These are phyloP conservation scores for Ophiostoma ips DNA, from an alignment of 2,329 filamentous ascomycete genomes.

Conservation along the genomic window DNA sequence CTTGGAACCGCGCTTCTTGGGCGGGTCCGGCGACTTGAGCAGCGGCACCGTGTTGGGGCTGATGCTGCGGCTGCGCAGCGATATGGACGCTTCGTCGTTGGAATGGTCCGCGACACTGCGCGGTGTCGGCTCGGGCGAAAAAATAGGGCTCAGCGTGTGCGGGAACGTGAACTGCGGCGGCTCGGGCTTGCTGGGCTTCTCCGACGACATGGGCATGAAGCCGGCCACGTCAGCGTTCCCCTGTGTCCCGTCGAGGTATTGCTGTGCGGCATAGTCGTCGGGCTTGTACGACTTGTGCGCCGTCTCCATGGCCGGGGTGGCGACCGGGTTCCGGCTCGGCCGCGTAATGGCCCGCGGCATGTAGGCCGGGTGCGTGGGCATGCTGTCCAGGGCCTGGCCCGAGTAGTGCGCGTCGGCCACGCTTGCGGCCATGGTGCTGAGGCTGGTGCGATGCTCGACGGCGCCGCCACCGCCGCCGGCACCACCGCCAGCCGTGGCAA, in stretches of 20 bases:
- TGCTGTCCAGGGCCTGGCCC: conserved; percentile 15
- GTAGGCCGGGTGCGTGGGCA: conserved; percentile 37
- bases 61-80: conserved; percentile 22
- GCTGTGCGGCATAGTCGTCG: conserved; percentile 22
- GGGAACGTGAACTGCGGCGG: too few relatives aligned
- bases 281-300: conserved; percentile 9
- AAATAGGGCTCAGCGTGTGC: too few relatives aligned
- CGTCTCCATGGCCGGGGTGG: too few relatives aligned
- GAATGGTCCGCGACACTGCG: neutral
- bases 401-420: neutral
- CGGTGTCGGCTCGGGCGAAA: too few relatives aligned
- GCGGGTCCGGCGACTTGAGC: too few relatives aligned
- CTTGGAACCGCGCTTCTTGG: conserved; percentile 7
- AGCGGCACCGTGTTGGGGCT: conserved; percentile 19
- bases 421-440: neutral
- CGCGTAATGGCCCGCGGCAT: conserved; percentile 20
- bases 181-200: neutral
- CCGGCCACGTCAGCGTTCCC: conserved; percentile 15
- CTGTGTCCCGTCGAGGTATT: conserved; percentile 24
- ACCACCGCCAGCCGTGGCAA: neutral
- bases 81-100: conserved; percentile 13
- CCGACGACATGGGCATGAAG: conserved; percentile 4
- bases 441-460: neutral
- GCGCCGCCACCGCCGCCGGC: neutral
- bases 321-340: conserved; percentile 4